Conservation (phyloP, 306 rosid species). For the Citrullus mucosospermus region DNA sequence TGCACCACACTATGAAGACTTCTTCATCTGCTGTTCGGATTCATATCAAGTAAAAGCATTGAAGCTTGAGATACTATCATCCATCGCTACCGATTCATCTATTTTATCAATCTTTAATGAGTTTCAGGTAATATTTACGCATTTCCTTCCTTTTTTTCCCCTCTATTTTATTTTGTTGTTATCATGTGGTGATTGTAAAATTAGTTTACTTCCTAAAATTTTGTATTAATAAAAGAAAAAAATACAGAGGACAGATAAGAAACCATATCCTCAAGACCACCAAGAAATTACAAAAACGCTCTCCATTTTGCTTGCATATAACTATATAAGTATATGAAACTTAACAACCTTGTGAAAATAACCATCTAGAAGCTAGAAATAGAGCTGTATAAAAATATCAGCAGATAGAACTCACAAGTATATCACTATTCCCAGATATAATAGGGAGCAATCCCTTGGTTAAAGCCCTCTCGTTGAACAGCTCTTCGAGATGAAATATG, state of each 20-base stretch:
- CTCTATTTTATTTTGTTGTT: neutral
- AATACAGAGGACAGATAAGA: neutral
- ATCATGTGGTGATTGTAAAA: neutral
- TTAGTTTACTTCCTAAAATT: neutral
- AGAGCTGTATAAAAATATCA: neutral
- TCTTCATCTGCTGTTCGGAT: constrained; percentile 69
- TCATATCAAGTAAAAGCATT: constrained; percentile 73
- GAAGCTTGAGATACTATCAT: constrained; percentile 82
- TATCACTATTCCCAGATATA: neutral
- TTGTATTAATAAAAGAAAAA: neutral
- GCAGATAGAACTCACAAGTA: neutral
- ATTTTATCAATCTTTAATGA: constrained; percentile 53
- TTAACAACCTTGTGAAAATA: neutral
- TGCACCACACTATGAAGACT: constrained; percentile 67
- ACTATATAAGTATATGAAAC: neutral
- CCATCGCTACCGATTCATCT: constrained; percentile 54
- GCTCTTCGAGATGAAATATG: neutral
- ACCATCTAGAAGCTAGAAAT: neutral
- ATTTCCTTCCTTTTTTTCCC: neutral
- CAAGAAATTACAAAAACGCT: neutral
- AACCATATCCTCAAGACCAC: neutral
- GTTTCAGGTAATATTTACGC: constrained; percentile 56
- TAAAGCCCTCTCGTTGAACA: neutral
- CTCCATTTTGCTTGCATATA: neutral
- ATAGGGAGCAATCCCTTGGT: neutral